These are phyloP conservation scores for Hypoxylon sp. DNA, from an alignment of 2,329 filamentous ascomycete species.

Conservation along the genomic window DNA sequence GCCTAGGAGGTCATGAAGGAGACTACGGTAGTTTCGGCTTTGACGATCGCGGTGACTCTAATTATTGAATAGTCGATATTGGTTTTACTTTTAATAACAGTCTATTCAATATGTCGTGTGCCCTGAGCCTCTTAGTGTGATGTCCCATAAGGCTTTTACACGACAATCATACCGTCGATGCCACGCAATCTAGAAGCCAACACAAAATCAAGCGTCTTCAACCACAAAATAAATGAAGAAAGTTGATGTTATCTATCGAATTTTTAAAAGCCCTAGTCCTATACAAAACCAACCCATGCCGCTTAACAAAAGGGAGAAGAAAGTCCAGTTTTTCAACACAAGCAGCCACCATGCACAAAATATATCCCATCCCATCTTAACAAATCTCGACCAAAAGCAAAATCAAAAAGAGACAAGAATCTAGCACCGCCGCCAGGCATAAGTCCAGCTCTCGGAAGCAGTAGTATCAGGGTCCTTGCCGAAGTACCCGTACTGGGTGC, in stretches of 20 bases:
- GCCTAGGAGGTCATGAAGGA: conserved; percentile 11
- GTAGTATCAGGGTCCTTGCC: conserved; percentile 52
- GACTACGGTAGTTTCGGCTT: neutral
- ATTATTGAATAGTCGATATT: conserved; percentile 17
- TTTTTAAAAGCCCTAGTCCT: conserved; percentile 22
- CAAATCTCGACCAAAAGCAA: neutral
- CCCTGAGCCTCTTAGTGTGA: neutral
- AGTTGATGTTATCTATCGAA: conserved; percentile 32
- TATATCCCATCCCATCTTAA: conserved; percentile 3
- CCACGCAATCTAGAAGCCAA: neutral
- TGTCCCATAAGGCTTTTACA: neutral
- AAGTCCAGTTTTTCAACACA: conserved; percentile 8
- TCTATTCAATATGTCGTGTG: neutral
- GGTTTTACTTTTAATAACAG: neutral
- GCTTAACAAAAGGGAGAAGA: conserved; percentile 12
- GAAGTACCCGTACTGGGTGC: conserved; percentile 54
- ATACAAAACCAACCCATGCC: conserved; percentile 24
- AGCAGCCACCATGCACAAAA: conserved; percentile 18
- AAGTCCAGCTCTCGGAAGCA: conserved; percentile 55
- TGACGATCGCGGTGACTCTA: conserved; percentile 16
- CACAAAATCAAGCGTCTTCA: neutral
- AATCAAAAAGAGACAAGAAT: neutral
- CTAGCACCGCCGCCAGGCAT: conserved; percentile 58
- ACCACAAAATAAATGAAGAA: neutral
- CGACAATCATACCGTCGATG: neutral